Evolutionary conservation across 73 alveolate species (phyloP), one percentile per base, ranked within the genome.

Genomic region (Blepharisma japonicum): DNA sequence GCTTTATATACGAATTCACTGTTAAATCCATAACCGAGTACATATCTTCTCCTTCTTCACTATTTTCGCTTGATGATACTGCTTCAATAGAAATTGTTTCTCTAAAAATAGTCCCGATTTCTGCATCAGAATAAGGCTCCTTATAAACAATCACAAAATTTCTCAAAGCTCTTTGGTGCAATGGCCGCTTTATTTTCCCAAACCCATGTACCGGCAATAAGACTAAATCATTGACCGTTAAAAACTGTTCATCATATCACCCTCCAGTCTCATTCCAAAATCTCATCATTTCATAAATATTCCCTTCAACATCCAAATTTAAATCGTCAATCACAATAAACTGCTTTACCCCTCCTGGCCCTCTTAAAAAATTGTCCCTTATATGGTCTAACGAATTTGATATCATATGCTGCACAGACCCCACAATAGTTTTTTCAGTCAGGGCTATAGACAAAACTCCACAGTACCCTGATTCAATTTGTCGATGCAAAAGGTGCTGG

Each of bases 251-350:
- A 18, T 61, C 18, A 25, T 61, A 61, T 48, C 74, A 61, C 38
- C 74, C 74, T 14, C 23, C 18, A 25, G 14, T 61, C 23, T 61
- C 74, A 14, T 61, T 61, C 74, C 74, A 61, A 39, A 61, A 61
- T 48, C 74, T 61, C 18, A 61, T 14, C 14, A 61, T n/a, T 61
- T 61, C 74, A 25, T 61, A 61, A 61, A 61, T 18, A 25, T 25
- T 61, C 18, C 23, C 23, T 8, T 11, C 11, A 20, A 9, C 18
- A 48, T 61, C 74, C 47, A 61, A 39, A 25, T 61, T 61, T 61
- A 61, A 61, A 25, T 61, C 74, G 23, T 61, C 74, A 25, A 61
- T 61, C 18, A 14, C 14, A 5, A 61, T 39, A 25, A 14, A 61
- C 23, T 61, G 74, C 47, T 61, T 61, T 14, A 61, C 46, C 0